A percentile compares a stretch with the other conserved stretches of the same genome.
Evolutionary conservation across 108 stramenopile species (phyloP).

Genomic region (Cyclotella distinguenda): DNA sequence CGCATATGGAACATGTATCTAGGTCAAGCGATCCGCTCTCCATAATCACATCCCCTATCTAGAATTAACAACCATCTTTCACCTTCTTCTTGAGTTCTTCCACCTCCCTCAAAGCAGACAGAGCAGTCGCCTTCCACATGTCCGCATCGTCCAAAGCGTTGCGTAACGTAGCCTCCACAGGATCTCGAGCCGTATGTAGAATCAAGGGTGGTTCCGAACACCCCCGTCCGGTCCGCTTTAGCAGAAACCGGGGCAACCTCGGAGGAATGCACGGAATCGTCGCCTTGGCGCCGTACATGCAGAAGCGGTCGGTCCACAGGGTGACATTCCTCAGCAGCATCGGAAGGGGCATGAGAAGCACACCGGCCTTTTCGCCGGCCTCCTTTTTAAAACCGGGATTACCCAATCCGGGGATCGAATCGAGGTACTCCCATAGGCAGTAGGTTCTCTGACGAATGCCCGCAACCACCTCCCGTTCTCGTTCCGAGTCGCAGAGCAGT

Average conservation of each 20-base stretch:
- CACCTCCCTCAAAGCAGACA: conserved; percentile 35
- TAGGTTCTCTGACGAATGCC: conserved; percentile 80
- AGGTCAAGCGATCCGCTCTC: no score
- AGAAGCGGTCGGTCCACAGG: conserved; percentile 77
- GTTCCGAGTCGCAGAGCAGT: conserved; percentile 90
- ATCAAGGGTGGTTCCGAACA: conserved; percentile 14
- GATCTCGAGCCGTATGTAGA: conserved; percentile 21
- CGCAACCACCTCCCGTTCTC: conserved; percentile 79
- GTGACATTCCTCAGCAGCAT: conserved; percentile 75
- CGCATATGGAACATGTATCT: no score
- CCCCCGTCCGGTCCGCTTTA: background rate
- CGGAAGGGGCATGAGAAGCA: conserved; percentile 79
- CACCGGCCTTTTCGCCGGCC: conserved; percentile 41
- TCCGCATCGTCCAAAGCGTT: conserved; percentile 32
- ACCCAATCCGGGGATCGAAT: conserved; percentile 47
- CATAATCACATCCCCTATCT: no score
- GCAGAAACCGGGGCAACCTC: conserved; percentile 16
- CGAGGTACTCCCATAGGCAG: conserved; percentile 85
- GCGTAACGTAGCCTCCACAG: conserved; percentile 9
- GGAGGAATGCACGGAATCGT: conserved; percentile 50
- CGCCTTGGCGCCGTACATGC: conserved; percentile 67
- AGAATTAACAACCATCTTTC: background rate
- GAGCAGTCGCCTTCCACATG: conserved; percentile 40
- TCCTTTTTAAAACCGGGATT: conserved; percentile 44
- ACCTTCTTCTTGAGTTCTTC: conserved; percentile 10